Evolutionary conservation across 768 basidiomycete species (phyloP), one percentile per base, ranked within the genome.

Genomic region (Imleria badia): DNA sequence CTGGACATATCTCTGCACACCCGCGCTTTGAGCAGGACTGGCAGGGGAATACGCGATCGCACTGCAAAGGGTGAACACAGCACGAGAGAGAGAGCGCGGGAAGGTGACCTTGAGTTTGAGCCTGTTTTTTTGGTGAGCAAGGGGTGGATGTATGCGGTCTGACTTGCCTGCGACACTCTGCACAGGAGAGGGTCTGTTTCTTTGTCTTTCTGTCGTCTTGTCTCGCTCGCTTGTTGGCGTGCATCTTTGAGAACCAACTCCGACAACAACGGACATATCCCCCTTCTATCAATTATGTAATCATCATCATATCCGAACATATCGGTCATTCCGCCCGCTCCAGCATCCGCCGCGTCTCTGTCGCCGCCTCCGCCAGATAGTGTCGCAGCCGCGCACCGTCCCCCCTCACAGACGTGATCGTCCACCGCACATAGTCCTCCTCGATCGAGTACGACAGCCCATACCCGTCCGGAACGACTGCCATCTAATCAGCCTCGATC

Each of bases 371-470:
- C 0, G 80, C 85, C 35, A 96, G 73, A 66, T 86, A 91, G 62
- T 91, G 83, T 68, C 75, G 81, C 63, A 84, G 73, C 71, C 75
- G 79, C 54, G 69, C 81, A 45, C 80, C 81, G 33, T 76, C 68
- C 46, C 75, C 41, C 72, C 83, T 86, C 60, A 79, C 58, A 50
- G 86, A 87, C 60, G 94, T 96, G 61, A 97, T 87, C 48, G 90
- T 93, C 92, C 94, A 98, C 45, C 91, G 84, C 52, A 98, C 82
- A 60, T 87, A 86, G 47, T 85, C 73, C 54, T 91, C 85, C 31
- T 86, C 90, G 65, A 99, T 95, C 4, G 91, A 79, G 72, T 99
- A 98, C 31, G 91, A 84, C 30, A 98, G 72, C 19, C 96, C 96
- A 64, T 91, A 96, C 5, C 95, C 96, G 59, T 96, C 92, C 1